phyloP scores from a whole-genome alignment of 1,139 yeast genomes.

The Sugiyamaella castrensis region DNA sequence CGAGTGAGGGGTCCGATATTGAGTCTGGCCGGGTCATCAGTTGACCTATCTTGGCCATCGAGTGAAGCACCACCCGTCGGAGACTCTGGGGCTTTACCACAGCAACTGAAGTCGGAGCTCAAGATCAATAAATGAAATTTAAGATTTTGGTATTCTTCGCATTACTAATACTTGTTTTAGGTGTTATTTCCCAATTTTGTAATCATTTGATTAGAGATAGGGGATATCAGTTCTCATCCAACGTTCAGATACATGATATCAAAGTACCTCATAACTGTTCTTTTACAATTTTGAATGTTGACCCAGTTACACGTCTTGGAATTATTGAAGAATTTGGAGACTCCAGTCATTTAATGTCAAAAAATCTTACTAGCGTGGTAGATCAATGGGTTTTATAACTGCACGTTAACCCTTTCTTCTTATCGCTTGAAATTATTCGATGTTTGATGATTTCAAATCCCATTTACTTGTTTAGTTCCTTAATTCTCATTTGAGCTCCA shows the following conservation, averaged over 20 bases:
- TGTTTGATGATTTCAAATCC: not conserved
- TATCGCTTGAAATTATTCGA: not conserved
- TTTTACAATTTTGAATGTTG: slow-evolving; percentile 55
- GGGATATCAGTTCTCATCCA: slow-evolving; percentile 40
- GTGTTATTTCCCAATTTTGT: slow-evolving; percentile 58
- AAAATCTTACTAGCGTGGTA: slow-evolving; percentile 11
- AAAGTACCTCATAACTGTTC: slow-evolving; percentile 73
- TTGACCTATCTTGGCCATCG: too few relatives aligned
- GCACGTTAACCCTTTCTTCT: not conserved
- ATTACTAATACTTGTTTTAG: slow-evolving; percentile 1
- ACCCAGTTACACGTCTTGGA: slow-evolving; percentile 19
- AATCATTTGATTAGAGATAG: slow-evolving; percentile 44
- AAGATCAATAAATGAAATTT: too few relatives aligned
- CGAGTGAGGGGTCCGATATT: too few relatives aligned
- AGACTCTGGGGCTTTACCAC: too few relatives aligned
- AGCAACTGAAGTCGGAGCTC: too few relatives aligned
- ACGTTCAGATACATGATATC: slow-evolving; percentile 44
- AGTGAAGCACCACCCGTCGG: too few relatives aligned
- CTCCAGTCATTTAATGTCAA: slow-evolving; percentile 22
- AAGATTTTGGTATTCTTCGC: not conserved
- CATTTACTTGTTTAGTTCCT: not conserved
- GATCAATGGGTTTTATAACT: slow-evolving; percentile 22
- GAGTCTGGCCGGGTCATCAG: too few relatives aligned
- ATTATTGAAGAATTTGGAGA: slow-evolving; percentile 28
- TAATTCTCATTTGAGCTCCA: too few relatives aligned